Evolutionary conservation across 306 rosid genomes (phyloP), one percentile per base, ranked within the genome.

Genomic region (Hylodesmum podocarpum): DNA sequence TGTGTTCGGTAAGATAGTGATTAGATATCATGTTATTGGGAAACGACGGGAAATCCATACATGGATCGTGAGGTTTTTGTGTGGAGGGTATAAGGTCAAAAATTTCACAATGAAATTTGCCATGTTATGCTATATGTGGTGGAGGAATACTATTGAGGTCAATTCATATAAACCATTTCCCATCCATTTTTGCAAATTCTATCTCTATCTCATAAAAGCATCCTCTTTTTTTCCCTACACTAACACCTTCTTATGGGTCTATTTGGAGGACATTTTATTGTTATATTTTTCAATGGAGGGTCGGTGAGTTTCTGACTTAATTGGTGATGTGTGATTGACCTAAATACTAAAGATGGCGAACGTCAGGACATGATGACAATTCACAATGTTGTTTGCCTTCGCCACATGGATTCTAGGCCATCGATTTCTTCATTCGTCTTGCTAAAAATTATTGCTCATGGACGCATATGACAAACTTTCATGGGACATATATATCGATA

Each of bases 81-180:
- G 88, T 81, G 91, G 97, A 84, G 74, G 84, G 19, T 81, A 37
- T 79, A 47, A 68, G 82, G 90, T 91, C 93, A 87, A 87, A 82
- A 54, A 13, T 59, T 66, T 61, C 85, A 78, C 86, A 37, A 83
- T 77, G 67, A 66, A 86, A 57, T 24, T 83, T 55, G 25, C 54
- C 81, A 73, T 62, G 5, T 33, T 29, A 31, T 31, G 29, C 67
- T 49, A 57, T 51, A 37, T 77, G 73, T 84, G 88, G 87, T 83
- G 86, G 85, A 79, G 86, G 88, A 87, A 84, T 78, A 84, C 86
- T 78, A 83, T 79, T 87, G 80, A 81, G 78, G 91, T 86, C 86
- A 91, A 72, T 84, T 87, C 88, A 77, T 24, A 19, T 14, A 6
- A 70, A 41, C 31, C 33, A 78, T 64, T 82, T 78, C 64, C 57